Percentiles rank a stretch among this genome's conserved stretches.
These are phyloP conservation scores for Dothideomycetes sp. DNA, from an alignment of 2,329 filamentous ascomycete species.

Conservation along the genomic window DNA sequence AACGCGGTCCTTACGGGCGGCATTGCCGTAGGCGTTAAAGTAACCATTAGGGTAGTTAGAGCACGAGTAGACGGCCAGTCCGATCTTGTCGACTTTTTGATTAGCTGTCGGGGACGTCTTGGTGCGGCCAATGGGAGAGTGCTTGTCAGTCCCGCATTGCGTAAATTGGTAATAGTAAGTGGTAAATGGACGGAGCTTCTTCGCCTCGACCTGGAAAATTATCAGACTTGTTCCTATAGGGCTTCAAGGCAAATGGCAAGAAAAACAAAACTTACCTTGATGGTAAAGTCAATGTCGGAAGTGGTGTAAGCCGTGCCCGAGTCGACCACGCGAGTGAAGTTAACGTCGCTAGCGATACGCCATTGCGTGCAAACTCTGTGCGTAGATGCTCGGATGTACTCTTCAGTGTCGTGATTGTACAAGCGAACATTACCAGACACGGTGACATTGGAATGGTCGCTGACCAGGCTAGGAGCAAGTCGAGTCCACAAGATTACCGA, in stretches of 20 bases:
- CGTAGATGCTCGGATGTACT: conserved; percentile 47
- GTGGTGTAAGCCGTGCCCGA: conserved; percentile 57
- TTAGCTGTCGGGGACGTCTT: conserved; percentile 56
- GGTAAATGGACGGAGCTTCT: conserved; percentile 52
- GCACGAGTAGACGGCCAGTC: conserved; percentile 62
- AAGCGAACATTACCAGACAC: conserved; percentile 48
- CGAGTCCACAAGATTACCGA: conserved; percentile 36
- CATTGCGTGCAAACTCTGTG: conserved; percentile 58
- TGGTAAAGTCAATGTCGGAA: conserved; percentile 65
- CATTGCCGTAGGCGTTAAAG: conserved; percentile 34
- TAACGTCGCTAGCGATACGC: conserved; percentile 46
- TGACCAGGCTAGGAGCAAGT: conserved; percentile 31
- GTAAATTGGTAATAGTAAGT: conserved; percentile 63
- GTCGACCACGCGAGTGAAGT: conserved; percentile 40
- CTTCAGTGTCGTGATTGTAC: conserved; percentile 43
- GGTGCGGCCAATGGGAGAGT: conserved; percentile 55
- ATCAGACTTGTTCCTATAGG: conserved; percentile 4
- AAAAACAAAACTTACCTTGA: conserved; percentile 48
- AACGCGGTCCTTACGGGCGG: conserved; percentile 35
- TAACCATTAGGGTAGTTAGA: conserved; percentile 51
- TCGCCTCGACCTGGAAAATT: conserved; percentile 51
- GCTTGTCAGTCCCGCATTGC: conserved; percentile 54
- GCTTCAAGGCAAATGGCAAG: too few relatives aligned
- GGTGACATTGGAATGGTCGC: conserved; percentile 37
- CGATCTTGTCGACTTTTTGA: conserved; percentile 50